Evolutionary conservation across 179 eudicot genomes (phyloP), one percentile per base, ranked within the genome.

Genomic region (Spinacia oleracea): DNA sequence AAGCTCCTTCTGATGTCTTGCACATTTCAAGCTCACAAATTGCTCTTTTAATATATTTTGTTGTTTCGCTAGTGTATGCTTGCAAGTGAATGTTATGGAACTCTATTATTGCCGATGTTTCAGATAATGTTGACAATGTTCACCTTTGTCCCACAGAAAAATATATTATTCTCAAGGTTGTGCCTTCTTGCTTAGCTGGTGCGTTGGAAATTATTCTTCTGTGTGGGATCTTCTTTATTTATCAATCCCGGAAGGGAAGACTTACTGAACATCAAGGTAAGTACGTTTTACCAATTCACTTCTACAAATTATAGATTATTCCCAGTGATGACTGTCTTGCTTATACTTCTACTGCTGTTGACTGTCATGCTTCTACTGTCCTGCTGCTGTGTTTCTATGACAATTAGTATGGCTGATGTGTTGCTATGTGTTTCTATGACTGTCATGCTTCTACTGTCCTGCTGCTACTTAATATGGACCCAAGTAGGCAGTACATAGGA

Each of bases 131-230:
- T 59, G 20, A 72, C 72, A 18, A 63, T 79, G 55, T 75, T 42
- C 31, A 48, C 29, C 59, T 75, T 21, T 79, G 31, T 34, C 18
- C 42, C 8, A 15, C 21, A 21, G 14, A 18, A 65, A 15, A 27
- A 43, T n/a, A n/a, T n/a, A n/a, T 58, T 42, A 23, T 69, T 55
- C 50, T 69, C 25, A 75, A 75, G 76, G 65, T 75, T 46, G 58
- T 75, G 45, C 32, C 55, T 59, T 34, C 83, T 69, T 80, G 83
- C 70, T 6, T 75, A 31, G 78, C 76, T 75, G 76, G 72, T 69
- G 79, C 72, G 34, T 59, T 75, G 65, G 64, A 72, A 69, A 51
- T 75, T 58, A 31, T 69, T 58, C 72, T 80, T 32, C 25, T 80
- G 70, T 53, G 55, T 15, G 63, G 63, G 46, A 31, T 70, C 9